Conservation (phyloP, 805 yeast genomes). For the Tetrapisispora namnaoensis region DNA sequence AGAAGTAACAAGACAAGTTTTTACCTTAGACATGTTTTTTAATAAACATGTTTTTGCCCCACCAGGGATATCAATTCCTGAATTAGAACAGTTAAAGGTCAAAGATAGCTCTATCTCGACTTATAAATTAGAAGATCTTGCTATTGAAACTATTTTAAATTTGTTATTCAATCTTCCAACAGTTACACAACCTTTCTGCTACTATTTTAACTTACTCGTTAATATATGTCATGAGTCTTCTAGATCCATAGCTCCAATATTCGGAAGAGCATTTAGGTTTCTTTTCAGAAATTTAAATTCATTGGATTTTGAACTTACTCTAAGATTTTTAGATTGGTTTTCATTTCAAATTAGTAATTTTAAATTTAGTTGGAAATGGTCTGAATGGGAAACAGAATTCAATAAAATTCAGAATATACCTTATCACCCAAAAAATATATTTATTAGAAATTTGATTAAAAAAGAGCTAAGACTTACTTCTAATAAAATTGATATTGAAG, state of each 20-base stretch:
- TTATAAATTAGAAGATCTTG: slow-evolving; percentile 80
- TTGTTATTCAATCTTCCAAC: slow-evolving; percentile 62
- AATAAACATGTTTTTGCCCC: slow-evolving; percentile 46
- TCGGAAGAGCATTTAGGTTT: slow-evolving; percentile 78
- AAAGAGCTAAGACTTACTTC: slow-evolving; percentile 73
- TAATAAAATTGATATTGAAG: slow-evolving; percentile 46
- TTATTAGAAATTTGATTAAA: slow-evolving; percentile 62
- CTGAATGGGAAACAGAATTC: slow-evolving; percentile 66
- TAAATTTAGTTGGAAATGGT: slow-evolving; percentile 92
- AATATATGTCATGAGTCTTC: slow-evolving; percentile 74
- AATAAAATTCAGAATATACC: slow-evolving; percentile 30
- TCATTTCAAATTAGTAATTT: slow-evolving; percentile 81
- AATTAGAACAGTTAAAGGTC: slow-evolving; percentile 32
- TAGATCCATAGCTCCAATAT: slow-evolving; percentile 73
- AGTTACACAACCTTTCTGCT: slow-evolving; percentile 50
- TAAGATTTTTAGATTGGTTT: slow-evolving; percentile 75
- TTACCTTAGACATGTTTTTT: slow-evolving; percentile 61
- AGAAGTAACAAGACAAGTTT: slow-evolving; percentile 70
- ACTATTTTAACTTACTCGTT: slow-evolving; percentile 68
- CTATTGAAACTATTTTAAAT: slow-evolving; percentile 68
- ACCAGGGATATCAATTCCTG: slow-evolving; percentile 64
- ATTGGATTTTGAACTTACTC: slow-evolving; percentile 61
- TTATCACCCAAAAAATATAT: slow-evolving; percentile 60
- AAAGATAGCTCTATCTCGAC: slow-evolving; percentile 40
- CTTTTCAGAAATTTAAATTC: slow-evolving; percentile 52